Evolutionary conservation across 208 protist species (phyloP), one percentile per base, ranked within the genome.

Genomic region (Leishmania turanica): DNA sequence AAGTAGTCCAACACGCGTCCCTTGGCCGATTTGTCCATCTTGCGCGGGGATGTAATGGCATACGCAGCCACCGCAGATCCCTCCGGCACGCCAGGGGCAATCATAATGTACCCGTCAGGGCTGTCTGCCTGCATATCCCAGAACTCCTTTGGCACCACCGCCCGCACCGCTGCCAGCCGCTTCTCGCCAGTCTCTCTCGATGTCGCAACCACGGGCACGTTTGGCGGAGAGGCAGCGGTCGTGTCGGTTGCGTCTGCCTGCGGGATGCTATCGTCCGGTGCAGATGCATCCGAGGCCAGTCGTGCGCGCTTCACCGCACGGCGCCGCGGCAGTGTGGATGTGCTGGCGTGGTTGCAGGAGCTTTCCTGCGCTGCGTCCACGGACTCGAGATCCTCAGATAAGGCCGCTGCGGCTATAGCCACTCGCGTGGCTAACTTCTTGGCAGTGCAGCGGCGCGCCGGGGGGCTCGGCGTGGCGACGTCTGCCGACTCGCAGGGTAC

Each of bases 21-120:
- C 78, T 93, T 95, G 0, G 90, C 81, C 54, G 70, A 72, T 27
- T 84, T 80, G 79, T 98, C 93, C 82, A 79, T 80, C 80, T 65
- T 86, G 81, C 60, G 78, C 5, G 73, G 78, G 7, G 78, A 80
- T 9, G 51, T 73, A 24, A 83, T 82, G 15, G 78, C 77, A 58
- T 75, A 75, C 60, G 73, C 74, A 51, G 77, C 71, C 47, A 78
- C 21, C 47, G 60, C 81, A 47, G 85, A 79, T 3, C 51, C 74
- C 74, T 66, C 85, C 78, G 84, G 79, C 65, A 84, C 83, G 24
- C 60, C 80, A 0, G 90, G 89, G 21, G 89, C 74, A 42, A 96
- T 86, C 85, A 93, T 92, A 77, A 94, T 93, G 81, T 88, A 94
- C 19, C 92, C 91, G 76, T 94, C 91, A 40, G 90, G 88, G 76